Evolutionary conservation across 768 basidiomycete species (phyloP), one percentile per base, ranked within the genome.

Genomic region (Amanita thiersii): DNA sequence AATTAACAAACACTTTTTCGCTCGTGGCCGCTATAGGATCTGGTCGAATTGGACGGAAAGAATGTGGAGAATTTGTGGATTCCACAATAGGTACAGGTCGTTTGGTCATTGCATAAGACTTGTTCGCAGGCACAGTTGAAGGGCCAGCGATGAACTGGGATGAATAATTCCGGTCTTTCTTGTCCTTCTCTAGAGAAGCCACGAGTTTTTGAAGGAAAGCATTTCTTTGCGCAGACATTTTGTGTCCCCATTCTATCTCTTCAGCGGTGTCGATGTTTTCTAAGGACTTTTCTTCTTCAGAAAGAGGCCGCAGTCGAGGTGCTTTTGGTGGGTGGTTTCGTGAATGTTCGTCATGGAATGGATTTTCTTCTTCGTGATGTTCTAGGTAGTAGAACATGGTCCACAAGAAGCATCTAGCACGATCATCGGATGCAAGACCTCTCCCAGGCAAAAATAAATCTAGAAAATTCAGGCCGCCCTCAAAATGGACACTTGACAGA

Each of bases 371-470:
- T 25, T 70, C 66, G 1, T 74, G 68, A 24, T 68, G 69, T 58
- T 91, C 87, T 48, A 92, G 67, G 58, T 92, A 90, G 54, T 86
- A 72, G 58, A 77, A 90, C 37, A 89, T 62, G 43, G 90, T 69
- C 84, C 86, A 90, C 20, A 94, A 70, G 57, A 94, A 88, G 2
- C 79, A 85, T 43, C 66, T 67, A 4, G 85, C 87, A 21, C 91
- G 82, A 47, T 83, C 80, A 3, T 59, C 59, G 2, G 89, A 87
- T 8, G 81, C 72, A 25, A 89, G 65, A 33, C 73, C 71, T 51
- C 80, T 78, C 28, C 58, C 59, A 18, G 88, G 86, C 29, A 88
- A 70, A 59, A 93, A 93, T 29, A 93, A 68, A 61, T 93, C 89
- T 32, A 89, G 67, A 47, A 92, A 84, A 56, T 86, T 85, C 24